A percentile compares a stretch with the other conserved stretches of the same genome.
phyloP scores from a whole-genome alignment of 257 asterid species.

The Solanum etuberosum region DNA sequence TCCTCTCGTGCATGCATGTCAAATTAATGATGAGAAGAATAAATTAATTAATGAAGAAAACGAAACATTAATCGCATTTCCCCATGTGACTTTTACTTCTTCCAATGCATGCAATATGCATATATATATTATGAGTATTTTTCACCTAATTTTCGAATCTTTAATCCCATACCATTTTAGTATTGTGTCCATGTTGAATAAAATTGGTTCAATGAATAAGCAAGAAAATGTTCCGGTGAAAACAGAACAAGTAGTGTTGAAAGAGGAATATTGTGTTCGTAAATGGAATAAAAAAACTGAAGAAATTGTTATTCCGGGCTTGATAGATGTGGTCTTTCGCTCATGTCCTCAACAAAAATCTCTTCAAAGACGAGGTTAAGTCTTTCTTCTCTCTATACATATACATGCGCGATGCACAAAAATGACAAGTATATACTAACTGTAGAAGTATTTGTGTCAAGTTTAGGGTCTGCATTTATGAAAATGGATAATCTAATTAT shows the following conservation, averaged over 20 bases:
- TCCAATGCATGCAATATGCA: not conserved
- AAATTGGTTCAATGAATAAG: not conserved
- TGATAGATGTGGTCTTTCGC: constrained; percentile 19
- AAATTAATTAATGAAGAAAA: not conserved
- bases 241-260: not conserved
- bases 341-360: constrained; percentile 24
- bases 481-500: not conserved
- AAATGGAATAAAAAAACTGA: not conserved
- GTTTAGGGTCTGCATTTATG: not conserved
- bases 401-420: not conserved
- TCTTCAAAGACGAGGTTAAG: constrained; percentile 23
- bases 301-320: not conserved
- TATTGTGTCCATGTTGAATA: not conserved
- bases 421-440: not conserved
- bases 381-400: not conserved
- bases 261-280: not conserved
- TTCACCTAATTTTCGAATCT: not conserved
- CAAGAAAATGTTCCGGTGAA: not conserved
- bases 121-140: not conserved
- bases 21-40: not conserved
- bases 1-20: not conserved
- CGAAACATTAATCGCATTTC: not conserved
- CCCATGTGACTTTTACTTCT: not conserved
- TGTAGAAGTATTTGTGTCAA: not conserved
- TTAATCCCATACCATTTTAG: not conserved